Evolutionary conservation across 2,329 filamentous ascomycete genomes (phyloP), one percentile per base, ranked within the genome.

Genomic region (Epichloe aotearoae): DNA sequence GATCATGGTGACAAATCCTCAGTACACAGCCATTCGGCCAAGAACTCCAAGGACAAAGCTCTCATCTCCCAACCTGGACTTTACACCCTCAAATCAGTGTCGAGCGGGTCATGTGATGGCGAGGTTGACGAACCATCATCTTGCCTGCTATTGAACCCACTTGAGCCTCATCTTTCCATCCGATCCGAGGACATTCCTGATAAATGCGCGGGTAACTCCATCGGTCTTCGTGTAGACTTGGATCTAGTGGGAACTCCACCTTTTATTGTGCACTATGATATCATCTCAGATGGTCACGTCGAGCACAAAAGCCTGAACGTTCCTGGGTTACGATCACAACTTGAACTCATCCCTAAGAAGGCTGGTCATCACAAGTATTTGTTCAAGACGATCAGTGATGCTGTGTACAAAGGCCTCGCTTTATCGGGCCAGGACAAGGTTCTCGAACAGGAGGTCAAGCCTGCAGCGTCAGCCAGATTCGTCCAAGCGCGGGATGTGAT

Each of bases 41-140:
- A 81, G 64, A 79, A 73, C 53, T 72, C 76, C 4, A 70, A 76
- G 41, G 79, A 88, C 50, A 74, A 75, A 53, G 84, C 88, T 2
- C 69, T 67, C 14, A 87, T 97, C 52, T 80, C 80, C 26, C 79
- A 84, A 36, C 81, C 88, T 30, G 93, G 94, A 46, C 76, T 96
- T 26, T 98, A 98, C 68, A 91, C 85, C 1, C 68, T 98, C 52
- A 84, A 82, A 56, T 80, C 86, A 14, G 79, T 97, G 7, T 80
- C 83, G 1, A 94, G 87, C 51, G 82, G 86, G 23, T 85, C 82
- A 53, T 98, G 93, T 62, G 74, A 81, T 36, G 93, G 93, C 44
- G 90, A 97, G 58, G 82, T 98, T 4, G 77, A 91, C 56, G 93
- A 98, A 64, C 93, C 93, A 30, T 87, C 91, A 2, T 93, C 90